Evolutionary conservation across 306 rosid species (phyloP).

Genomic region (Parietaria judaica): DNA sequence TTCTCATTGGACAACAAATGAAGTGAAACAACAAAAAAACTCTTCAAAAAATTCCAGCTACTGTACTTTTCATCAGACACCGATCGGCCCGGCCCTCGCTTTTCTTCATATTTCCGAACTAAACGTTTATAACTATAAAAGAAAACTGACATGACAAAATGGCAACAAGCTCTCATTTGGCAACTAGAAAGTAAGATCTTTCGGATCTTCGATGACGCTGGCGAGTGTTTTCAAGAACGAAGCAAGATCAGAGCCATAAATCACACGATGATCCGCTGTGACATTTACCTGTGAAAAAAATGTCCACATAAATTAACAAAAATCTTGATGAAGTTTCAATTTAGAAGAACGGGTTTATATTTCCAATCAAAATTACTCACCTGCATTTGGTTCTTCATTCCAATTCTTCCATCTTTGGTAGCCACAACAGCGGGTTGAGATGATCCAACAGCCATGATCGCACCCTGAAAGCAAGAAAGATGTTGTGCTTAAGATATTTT

Average conservation of each 20-base stretch:
- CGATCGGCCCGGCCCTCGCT: not conserved
- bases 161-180: not conserved
- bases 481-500: constrained; percentile 5
- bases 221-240: constrained; percentile 89
- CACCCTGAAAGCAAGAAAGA: constrained; percentile 54
- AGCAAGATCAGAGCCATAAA: constrained; percentile 91
- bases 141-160: not conserved
- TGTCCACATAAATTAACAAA: not conserved
- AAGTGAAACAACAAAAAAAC: not conserved
- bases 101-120: constrained; percentile 13
- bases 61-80: constrained; percentile 4
- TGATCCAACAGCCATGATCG: constrained; percentile 95
- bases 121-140: constrained; percentile 7
- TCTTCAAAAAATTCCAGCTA: constrained; percentile 22
- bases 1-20: not conserved
- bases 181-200: constrained; percentile 82
- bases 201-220: constrained; percentile 81
- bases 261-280: constrained; percentile 96
- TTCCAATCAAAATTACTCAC: constrained; percentile 26
- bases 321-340: not conserved
- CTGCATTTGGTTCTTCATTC: constrained; percentile 93
- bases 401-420: constrained; percentile 86
- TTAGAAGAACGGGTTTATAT: too few species aligned
- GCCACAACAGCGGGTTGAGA: constrained; percentile 75
- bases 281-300: constrained; percentile 70